Conservation (phyloP, 2,329 filamentous ascomycete species). For the Zymoseptoria crescenta region DNA sequence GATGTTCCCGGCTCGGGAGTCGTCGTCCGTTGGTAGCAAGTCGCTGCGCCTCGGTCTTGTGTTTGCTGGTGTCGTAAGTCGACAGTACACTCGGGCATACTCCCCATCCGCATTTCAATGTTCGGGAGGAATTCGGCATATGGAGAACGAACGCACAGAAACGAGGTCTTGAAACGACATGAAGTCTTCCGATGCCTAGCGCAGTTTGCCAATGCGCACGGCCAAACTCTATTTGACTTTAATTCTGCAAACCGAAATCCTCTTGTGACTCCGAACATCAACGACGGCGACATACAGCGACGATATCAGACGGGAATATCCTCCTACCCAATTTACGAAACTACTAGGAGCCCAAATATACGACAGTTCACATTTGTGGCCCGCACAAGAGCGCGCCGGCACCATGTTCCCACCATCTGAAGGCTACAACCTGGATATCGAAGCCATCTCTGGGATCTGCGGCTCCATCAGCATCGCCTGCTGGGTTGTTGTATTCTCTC, state of each 20-base stretch:
- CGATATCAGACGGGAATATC: neutral
- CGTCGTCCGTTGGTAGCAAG: too few relatives aligned
- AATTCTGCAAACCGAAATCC: neutral
- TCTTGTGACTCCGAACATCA: neutral
- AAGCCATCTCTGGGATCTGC: conserved; percentile 86
- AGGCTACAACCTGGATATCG: conserved; percentile 63
- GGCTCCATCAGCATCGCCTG: conserved; percentile 95
- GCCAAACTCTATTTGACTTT: neutral
- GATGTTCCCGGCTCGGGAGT: too few relatives aligned
- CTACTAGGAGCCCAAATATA: neutral
- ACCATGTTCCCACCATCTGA: conserved; percentile 48
- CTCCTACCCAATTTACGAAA: too few relatives aligned
- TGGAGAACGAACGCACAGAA: neutral
- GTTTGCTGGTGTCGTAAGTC: too few relatives aligned
- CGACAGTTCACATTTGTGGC: neutral
- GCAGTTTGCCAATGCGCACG: neutral
- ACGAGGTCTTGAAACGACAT: neutral
- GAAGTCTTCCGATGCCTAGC: neutral
- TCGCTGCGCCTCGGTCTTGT: too few relatives aligned
- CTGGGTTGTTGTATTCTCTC: conserved; percentile 96
- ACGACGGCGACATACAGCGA: neutral
- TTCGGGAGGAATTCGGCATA: neutral
- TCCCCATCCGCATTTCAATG: neutral
- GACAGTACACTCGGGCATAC: neutral
- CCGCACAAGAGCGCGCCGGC: neutral